Evolutionary conservation across 2,329 filamentous ascomycete genomes (phyloP).

Genomic region (Monosporascus sp.): DNA sequence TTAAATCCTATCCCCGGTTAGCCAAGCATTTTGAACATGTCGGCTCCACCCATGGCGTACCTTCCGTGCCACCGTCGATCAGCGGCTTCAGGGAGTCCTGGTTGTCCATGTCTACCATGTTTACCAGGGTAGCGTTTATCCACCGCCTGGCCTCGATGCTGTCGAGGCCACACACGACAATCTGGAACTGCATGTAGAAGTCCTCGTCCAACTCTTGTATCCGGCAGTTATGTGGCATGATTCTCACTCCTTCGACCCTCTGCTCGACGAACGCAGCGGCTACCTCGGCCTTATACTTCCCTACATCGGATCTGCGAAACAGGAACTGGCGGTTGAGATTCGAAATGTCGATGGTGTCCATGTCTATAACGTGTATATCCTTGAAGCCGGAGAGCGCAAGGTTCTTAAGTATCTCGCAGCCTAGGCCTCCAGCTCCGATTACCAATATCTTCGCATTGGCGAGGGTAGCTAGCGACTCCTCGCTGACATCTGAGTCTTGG

Average conservation of each 20-base stretch:
- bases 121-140: slow-evolving; percentile 93
- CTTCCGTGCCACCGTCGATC: slow-evolving; percentile 94
- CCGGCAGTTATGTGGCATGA: slow-evolving; percentile 87
- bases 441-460: slow-evolving; percentile 68
- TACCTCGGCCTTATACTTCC: slow-evolving; percentile 88
- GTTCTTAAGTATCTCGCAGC: slow-evolving; percentile 96
- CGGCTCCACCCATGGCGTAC: slow-evolving; percentile 27
- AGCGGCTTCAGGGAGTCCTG: slow-evolving; percentile 86
- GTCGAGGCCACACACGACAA: slow-evolving; percentile 90
- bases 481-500: slow-evolving; percentile 52
- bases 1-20: slow-evolving; percentile 67
- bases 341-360: slow-evolving; percentile 98
- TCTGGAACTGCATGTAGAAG: slow-evolving; percentile 95
- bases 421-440: slow-evolving; percentile 87
- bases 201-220: slow-evolving; percentile 96
- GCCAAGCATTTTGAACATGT: neutral
- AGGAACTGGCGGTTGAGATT: slow-evolving; percentile 97
- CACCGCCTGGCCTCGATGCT: slow-evolving; percentile 96
- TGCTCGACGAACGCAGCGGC: slow-evolving; percentile 87
- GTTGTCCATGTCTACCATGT: slow-evolving; percentile 79
- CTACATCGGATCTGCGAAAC: slow-evolving; percentile 86
- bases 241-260: slow-evolving; percentile 82
- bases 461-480: slow-evolving; percentile 50
- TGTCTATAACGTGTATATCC: slow-evolving; percentile 97
- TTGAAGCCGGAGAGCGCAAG: slow-evolving; percentile 92